Evolutionary conservation across 164 flowering plant species (phyloP).

Genomic region (Stephania cephalantha): DNA sequence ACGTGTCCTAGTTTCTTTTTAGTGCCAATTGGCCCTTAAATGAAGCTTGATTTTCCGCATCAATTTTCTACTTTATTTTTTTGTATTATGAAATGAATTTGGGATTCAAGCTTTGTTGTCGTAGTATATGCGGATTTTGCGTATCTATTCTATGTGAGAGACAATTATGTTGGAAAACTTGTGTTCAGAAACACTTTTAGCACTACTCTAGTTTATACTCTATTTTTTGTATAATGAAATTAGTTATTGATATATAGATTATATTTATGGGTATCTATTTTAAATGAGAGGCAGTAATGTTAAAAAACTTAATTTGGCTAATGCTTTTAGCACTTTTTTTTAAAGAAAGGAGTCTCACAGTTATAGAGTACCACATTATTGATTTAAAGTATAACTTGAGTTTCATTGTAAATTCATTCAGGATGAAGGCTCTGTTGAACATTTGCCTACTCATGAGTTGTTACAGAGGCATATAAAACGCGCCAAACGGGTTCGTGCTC

Average conservation of each 20-base stretch:
- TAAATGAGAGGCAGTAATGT: background rate
- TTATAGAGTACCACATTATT: too few relatives aligned
- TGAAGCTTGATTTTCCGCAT: background rate
- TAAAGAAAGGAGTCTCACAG: background rate
- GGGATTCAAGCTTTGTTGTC: too few relatives aligned
- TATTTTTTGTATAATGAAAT: too few relatives aligned
- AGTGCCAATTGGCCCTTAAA: background rate
- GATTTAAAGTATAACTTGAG: background rate
- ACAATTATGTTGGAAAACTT: background rate
- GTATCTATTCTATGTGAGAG: background rate
- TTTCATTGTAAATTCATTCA: constrained; percentile 16
- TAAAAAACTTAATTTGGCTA: background rate
- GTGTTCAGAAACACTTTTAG: background rate
- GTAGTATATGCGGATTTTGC: background rate
- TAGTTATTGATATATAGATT: too few relatives aligned
- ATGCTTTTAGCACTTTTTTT: background rate
- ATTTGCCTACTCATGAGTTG: constrained; percentile 50
- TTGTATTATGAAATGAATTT: too few relatives aligned
- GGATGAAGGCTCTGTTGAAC: constrained; percentile 45
- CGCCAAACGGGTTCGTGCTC: constrained; percentile 68
- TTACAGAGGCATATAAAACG: constrained; percentile 61
- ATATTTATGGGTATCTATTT: background rate
- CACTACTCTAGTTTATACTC: too few relatives aligned
- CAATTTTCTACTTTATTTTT: too few relatives aligned
- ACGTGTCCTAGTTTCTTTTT: background rate